These are phyloP conservation scores for Leucocoprinus birnbaumii DNA, from an alignment of 768 basidiomycete genomes.

Conservation along the genomic window DNA sequence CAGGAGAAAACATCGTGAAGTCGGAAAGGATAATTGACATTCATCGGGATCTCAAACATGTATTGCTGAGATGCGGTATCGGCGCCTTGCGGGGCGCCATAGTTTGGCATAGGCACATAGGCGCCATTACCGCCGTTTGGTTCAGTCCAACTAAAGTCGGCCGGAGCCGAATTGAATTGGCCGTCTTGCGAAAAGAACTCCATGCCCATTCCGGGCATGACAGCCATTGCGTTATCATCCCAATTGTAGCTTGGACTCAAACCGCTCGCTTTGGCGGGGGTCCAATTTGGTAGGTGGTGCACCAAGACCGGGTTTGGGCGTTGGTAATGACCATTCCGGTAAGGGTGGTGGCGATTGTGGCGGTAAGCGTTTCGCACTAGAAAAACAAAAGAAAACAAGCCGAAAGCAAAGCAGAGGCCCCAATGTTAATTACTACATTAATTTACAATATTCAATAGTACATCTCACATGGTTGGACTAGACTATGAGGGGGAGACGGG, in stretches of 20 bases:
- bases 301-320: not conserved
- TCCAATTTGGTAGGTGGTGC: not conserved
- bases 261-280: not conserved
- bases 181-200: not conserved
- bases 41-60: constrained; percentile 2
- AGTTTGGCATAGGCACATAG: not conserved
- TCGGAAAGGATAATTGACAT: constrained; percentile 17
- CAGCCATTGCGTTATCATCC: not conserved
- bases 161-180: not conserved
- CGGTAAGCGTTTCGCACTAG: constrained; percentile 19
- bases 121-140: not conserved
- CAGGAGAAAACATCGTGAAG: constrained; percentile 23
- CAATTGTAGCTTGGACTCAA: constrained; percentile 3
- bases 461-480: constrained; percentile 12
- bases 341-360: constrained; percentile 21
- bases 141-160: not conserved
- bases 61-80: not conserved
- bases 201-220: not conserved
- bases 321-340: constrained; percentile 5
- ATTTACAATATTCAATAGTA: constrained; percentile 16
- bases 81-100: not conserved
- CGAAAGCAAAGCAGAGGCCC: constrained; percentile 16
- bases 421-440: constrained; percentile 15
- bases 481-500: constrained; percentile 10
- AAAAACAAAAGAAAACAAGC: constrained; percentile 15